Conservation (phyloP, 139 green algal species). For the Auxenochlorella protothecoides region DNA sequence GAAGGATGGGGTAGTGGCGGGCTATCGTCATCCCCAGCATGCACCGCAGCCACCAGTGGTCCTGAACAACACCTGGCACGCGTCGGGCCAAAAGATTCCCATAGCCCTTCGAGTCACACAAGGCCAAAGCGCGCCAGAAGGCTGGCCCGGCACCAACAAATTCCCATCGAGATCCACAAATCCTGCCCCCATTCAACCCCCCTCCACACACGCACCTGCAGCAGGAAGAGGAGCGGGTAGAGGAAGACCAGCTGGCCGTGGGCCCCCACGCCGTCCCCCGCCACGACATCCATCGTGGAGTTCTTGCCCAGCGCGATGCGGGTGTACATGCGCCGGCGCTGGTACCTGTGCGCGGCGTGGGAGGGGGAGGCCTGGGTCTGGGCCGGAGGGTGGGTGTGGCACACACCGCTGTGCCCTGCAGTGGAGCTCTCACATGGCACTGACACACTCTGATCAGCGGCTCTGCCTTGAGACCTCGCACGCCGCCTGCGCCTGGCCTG, state of each 20-base stretch:
- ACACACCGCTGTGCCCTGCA: no score
- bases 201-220: conserved; percentile 29
- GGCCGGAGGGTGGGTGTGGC: neutral
- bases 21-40: neutral
- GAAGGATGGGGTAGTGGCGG: neutral
- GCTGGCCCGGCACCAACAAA: neutral
- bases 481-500: no score
- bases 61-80: no score
- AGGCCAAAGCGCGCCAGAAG: no score
- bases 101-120: no score
- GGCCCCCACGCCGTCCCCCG: conserved; percentile 57
- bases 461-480: no score
- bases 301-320: conserved; percentile 86
- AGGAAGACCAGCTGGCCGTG: conserved; percentile 74
- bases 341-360: conserved; percentile 45
- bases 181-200: neutral
- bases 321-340: conserved; percentile 85
- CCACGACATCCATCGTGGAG: conserved; percentile 81
- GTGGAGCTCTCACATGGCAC: no score
- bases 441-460: no score
- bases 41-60: neutral
- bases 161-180: neutral
- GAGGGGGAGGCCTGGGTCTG: neutral
- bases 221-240: conserved; percentile 77
- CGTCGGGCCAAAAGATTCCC: no score